Evolutionary conservation across 306 rosid genomes (phyloP).

Genomic region (Casuarina glauca): DNA sequence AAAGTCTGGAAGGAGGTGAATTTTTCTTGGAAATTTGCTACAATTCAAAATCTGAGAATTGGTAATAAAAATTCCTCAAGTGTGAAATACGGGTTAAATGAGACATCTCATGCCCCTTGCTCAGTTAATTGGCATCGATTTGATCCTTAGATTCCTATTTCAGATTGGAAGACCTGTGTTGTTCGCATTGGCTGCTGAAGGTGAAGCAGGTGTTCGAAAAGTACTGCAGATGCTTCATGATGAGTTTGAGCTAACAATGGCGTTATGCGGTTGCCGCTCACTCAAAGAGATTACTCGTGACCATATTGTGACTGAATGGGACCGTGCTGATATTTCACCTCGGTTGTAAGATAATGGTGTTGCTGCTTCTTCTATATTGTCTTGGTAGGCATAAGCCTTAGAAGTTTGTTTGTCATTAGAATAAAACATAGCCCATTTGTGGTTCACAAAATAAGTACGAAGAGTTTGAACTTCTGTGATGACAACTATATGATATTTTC

Average conservation of each 20-base stretch:
- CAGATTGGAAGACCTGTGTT: conserved; percentile 96
- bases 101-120: background rate
- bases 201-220: conserved; percentile 87
- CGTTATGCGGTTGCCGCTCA: conserved; percentile 82
- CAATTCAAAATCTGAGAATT: background rate
- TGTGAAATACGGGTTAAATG: too few species aligned
- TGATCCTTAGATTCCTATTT: background rate
- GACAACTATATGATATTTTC: background rate
- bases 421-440: background rate
- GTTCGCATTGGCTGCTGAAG: conserved; percentile 84
- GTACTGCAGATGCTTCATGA: conserved; percentile 83
- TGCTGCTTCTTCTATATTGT: too few species aligned
- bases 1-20: background rate
- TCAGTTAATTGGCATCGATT: background rate
- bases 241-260: conserved; percentile 90
- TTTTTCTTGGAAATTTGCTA: background rate
- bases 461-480: background rate
- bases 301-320: conserved; percentile 75
- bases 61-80: too few species aligned
- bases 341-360: conserved; percentile 47
- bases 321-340: conserved; percentile 53
- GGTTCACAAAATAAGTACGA: background rate
- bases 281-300: conserved; percentile 87
- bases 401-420: background rate
- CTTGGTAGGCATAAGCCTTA: background rate